Evolutionary conservation across 23 red algal species (phyloP).

Genomic region (Agarophyton chilense): DNA sequence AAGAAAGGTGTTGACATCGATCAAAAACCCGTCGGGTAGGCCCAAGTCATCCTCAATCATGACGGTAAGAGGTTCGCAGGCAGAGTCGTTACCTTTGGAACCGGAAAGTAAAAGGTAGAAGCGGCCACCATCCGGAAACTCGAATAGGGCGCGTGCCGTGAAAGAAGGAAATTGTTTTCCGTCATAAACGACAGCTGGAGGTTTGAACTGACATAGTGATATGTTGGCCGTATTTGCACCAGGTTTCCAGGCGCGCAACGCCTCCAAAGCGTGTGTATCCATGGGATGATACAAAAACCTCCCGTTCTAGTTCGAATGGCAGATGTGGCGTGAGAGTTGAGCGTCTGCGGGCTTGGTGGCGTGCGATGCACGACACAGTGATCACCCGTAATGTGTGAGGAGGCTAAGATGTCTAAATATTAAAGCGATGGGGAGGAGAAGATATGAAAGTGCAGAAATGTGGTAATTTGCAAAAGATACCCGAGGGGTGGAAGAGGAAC

Average conservation of each 20-base stretch:
- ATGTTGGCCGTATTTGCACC: not conserved
- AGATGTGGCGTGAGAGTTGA: too few species aligned
- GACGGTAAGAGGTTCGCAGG: not conserved
- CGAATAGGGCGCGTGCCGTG: constrained; percentile 40
- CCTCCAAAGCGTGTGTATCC: constrained; percentile 12
- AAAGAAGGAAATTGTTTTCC: constrained; percentile 2
- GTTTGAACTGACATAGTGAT: not conserved
- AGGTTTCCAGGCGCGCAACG: constrained; percentile 20
- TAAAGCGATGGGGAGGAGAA: not conserved
- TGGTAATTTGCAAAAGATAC: not conserved
- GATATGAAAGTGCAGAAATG: not conserved
- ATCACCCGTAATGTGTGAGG: too few species aligned
- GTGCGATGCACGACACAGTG: too few species aligned
- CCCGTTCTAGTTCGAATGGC: too few species aligned
- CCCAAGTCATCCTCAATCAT: constrained; percentile 54
- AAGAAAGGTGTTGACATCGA: constrained; percentile 54
- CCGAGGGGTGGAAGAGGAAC: too few species aligned
- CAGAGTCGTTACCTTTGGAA: not conserved
- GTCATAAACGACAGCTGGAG: constrained; percentile 11
- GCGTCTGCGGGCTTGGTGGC: too few species aligned
- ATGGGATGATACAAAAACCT: not conserved
- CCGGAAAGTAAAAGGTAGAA: constrained; percentile 51
- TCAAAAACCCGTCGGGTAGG: constrained; percentile 55
- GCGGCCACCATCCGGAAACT: constrained; percentile 66
- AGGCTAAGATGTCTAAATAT: too few species aligned